phyloP scores from a whole-genome alignment of 1,284 basidiomycete species.

The Polyporus tsugae region DNA sequence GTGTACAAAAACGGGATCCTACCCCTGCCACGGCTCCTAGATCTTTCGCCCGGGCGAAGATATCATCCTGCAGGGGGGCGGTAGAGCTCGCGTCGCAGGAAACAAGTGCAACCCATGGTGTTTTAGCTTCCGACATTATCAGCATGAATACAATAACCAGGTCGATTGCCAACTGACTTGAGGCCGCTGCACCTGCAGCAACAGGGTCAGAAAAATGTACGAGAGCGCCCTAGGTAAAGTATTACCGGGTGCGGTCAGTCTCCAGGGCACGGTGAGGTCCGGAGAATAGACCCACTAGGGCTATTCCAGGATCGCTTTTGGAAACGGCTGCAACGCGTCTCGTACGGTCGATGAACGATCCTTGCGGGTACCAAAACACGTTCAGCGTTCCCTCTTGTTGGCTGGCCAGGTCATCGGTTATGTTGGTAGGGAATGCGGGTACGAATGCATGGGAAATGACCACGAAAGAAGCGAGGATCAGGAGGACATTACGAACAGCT shows the following conservation, averaged over 20 bases:
- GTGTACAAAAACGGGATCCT: background rate
- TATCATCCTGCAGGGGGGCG: constrained; percentile 12
- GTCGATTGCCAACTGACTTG: background rate
- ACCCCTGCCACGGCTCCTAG: constrained; percentile 22
- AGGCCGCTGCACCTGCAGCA: background rate
- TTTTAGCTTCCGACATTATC: background rate
- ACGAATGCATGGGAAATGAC: constrained; percentile 1
- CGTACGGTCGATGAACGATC: background rate
- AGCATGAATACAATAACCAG: background rate
- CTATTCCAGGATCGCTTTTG: background rate
- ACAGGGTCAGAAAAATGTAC: background rate
- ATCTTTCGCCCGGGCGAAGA: constrained; percentile 21
- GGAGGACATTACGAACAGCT: constrained; percentile 6
- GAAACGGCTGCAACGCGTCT: background rate
- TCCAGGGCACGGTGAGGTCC: background rate
- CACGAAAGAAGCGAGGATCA: background rate
- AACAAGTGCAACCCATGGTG: constrained; percentile 24
- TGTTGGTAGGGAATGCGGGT: background rate
- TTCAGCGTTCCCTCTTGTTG: background rate
- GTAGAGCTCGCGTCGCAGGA: constrained; percentile 21
- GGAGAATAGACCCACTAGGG: background rate
- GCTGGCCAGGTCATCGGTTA: constrained; percentile 2
- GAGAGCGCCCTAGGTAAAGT: background rate
- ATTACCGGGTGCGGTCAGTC: background rate
- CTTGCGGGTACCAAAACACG: background rate